Evolutionary conservation across 805 yeast genomes (phyloP).

Genomic region (Clavispora santaluciae): DNA sequence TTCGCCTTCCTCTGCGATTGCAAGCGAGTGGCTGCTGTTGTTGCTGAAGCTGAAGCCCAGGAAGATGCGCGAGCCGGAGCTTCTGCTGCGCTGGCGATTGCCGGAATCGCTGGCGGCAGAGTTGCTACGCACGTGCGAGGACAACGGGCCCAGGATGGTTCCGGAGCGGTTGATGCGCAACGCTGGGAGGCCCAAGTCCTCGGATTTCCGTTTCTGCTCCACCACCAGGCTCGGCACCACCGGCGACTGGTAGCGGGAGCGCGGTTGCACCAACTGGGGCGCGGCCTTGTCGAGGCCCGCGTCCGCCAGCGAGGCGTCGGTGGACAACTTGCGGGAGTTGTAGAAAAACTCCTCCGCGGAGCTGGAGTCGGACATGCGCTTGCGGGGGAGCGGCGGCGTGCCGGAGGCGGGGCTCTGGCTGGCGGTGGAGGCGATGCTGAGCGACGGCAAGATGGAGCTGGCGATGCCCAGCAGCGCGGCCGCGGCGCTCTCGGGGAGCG

Average conservation of each 20-base stretch:
- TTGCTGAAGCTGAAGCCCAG: conserved; percentile 18
- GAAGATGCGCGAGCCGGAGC: conserved; percentile 5
- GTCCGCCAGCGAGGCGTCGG: conserved; percentile 15
- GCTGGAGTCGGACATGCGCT: conserved; percentile 14
- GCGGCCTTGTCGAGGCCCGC: conserved; percentile 22
- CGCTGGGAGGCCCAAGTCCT: conserved; percentile 32
- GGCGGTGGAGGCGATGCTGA: conserved; percentile 32
- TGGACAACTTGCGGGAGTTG: conserved; percentile 20
- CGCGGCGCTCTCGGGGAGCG: background rate
- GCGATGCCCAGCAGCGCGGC: conserved; percentile 4
- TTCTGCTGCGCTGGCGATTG: background rate
- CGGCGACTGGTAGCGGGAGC: conserved; percentile 31
- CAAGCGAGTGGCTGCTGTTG: conserved; percentile 27
- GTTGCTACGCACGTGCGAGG: conserved; percentile 4
- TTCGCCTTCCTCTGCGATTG: conserved; percentile 29
- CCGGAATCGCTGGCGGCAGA: conserved; percentile 3
- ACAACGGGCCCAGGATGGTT: conserved; percentile 18
- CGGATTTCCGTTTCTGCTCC: conserved; percentile 28
- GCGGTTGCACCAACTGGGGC: conserved; percentile 41
- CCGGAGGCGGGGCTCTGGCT: conserved; percentile 15
- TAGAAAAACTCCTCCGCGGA: conserved; percentile 55
- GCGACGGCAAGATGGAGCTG: conserved; percentile 31
- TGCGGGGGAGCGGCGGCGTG: conserved; percentile 19
- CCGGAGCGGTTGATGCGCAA: conserved; percentile 31
- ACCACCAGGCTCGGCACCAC: conserved; percentile 28